Percentiles rank a stretch among this genome's conserved stretches.
These are phyloP conservation scores for Penicillium nucicola DNA, from an alignment of 495 filamentous ascomycete species.

Conservation along the genomic window DNA sequence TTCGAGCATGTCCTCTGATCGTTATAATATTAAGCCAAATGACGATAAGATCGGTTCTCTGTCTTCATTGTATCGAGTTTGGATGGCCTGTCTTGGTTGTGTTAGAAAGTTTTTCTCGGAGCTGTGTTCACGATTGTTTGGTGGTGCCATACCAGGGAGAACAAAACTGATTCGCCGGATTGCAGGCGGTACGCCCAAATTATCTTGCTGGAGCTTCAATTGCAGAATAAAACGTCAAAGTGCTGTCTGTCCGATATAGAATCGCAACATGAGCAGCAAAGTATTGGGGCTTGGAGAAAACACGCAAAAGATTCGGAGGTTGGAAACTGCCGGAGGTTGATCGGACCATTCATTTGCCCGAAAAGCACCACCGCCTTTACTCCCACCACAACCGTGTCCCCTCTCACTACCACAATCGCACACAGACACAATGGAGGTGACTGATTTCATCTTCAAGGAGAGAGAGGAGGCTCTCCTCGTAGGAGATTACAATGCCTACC, in stretches of 20 bases:
- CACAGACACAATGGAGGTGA: conserved; percentile 74
- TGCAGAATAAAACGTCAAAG: neutral
- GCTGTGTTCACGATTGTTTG: neutral
- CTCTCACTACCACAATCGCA: conserved; percentile 10
- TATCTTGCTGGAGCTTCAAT: neutral
- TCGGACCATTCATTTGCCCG: conserved; percentile 40
- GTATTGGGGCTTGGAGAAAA: conserved; percentile 1
- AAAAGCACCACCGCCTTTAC: conserved; percentile 32
- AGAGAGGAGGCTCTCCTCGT: conserved; percentile 79
- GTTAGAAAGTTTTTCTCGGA: conserved; percentile 8
- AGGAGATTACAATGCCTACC: conserved; percentile 87
- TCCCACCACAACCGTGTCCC: conserved; percentile 21
- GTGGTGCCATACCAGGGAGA: conserved; percentile 5
- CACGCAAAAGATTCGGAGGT: conserved; percentile 24
- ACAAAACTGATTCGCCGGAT: neutral
- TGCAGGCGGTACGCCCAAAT: neutral
- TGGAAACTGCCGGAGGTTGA: conserved; percentile 27
- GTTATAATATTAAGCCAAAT: conserved; percentile 38
- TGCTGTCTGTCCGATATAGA: neutral
- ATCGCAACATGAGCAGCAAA: neutral
- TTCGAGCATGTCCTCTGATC: conserved; percentile 74
- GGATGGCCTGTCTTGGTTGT: neutral
- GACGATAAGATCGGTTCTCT: conserved; percentile 18
- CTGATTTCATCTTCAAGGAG: conserved; percentile 70
- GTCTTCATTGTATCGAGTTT: conserved; percentile 29